Evolutionary conservation across 306 rosid genomes (phyloP).

Genomic region (Myrica gale): DNA sequence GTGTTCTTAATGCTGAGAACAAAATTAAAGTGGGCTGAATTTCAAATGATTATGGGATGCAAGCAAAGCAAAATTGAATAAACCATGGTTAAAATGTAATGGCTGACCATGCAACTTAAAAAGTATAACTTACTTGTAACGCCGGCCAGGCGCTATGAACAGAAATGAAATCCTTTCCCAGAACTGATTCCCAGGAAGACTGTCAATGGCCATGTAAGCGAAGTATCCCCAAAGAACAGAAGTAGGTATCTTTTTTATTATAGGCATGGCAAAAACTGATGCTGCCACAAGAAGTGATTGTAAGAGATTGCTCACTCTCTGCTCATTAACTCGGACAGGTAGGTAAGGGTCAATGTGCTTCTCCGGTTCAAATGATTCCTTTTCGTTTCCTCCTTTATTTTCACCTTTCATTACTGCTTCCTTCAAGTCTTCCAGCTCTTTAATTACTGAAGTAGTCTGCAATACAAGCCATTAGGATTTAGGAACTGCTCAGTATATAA

Average conservation of each 20-base stretch:
- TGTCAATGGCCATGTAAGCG: constrained; percentile 89
- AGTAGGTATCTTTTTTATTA: constrained; percentile 70
- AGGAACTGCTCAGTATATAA: neutral
- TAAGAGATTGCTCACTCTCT: constrained; percentile 79
- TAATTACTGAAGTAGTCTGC: constrained; percentile 50
- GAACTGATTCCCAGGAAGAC: constrained; percentile 91
- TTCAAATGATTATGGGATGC: neutral
- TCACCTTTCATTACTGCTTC: constrained; percentile 61
- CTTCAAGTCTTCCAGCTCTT: constrained; percentile 74
- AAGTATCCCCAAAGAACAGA: constrained; percentile 93
- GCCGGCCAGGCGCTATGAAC: constrained; percentile 60
- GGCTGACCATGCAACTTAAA: neutral
- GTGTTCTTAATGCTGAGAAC: constrained; percentile 4
- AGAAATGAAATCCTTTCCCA: constrained; percentile 78
- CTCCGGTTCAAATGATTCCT: constrained; percentile 61
- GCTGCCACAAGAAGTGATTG: constrained; percentile 80
- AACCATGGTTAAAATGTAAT: neutral
- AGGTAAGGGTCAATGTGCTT: constrained; percentile 69
- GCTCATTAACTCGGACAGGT: constrained; percentile 87
- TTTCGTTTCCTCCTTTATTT: constrained; percentile 32
- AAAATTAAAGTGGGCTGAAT: neutral
- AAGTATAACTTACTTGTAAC: constrained; percentile 58
- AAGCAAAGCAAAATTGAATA: neutral
- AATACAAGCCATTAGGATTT: constrained; percentile 24
- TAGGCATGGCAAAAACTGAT: constrained; percentile 68